Conservation (phyloP, 2,329 filamentous ascomycete species). For the Erysiphe pulchra region DNA sequence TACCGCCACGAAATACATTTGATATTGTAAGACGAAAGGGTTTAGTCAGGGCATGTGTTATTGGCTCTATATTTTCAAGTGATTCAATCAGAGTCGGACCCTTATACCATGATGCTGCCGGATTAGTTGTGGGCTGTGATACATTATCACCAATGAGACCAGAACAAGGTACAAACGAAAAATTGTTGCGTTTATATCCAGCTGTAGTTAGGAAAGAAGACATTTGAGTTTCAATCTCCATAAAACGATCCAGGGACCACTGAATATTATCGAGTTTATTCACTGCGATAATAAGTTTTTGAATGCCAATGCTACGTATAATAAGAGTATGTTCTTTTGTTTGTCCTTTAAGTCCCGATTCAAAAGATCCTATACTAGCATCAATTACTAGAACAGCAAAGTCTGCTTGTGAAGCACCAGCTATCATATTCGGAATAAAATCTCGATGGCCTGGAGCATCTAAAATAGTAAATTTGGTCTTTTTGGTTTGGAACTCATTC, state of each 20-base stretch:
- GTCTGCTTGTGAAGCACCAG: constrained; percentile 82
- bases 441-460: constrained; percentile 88
- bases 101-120: constrained; percentile 48
- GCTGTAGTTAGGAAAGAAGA: constrained; percentile 58
- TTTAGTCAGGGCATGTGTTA: constrained; percentile 42
- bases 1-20: constrained; percentile 60
- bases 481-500: constrained; percentile 77
- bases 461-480: constrained; percentile 72
- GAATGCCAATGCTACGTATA: constrained; percentile 72
- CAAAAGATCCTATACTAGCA: constrained; percentile 70
- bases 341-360: constrained; percentile 78
- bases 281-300: constrained; percentile 66
- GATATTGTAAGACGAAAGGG: constrained; percentile 68
- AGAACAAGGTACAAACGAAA: constrained; percentile 73
- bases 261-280: constrained; percentile 81
- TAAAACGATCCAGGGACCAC: constrained; percentile 65
- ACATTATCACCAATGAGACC: constrained; percentile 80
- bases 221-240: constrained; percentile 65
- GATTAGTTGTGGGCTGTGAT: constrained; percentile 27
- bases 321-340: constrained; percentile 84
- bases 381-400: constrained; percentile 90
- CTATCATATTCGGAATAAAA: constrained; percentile 98
- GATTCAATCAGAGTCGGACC: constrained; percentile 61
- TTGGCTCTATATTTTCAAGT: constrained; percentile 58
- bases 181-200: constrained; percentile 57